A percentile compares a stretch with the other conserved stretches of the same genome.
phyloP scores from a whole-genome alignment of 345 rosid genomes.

The Lepidium sativum region DNA sequence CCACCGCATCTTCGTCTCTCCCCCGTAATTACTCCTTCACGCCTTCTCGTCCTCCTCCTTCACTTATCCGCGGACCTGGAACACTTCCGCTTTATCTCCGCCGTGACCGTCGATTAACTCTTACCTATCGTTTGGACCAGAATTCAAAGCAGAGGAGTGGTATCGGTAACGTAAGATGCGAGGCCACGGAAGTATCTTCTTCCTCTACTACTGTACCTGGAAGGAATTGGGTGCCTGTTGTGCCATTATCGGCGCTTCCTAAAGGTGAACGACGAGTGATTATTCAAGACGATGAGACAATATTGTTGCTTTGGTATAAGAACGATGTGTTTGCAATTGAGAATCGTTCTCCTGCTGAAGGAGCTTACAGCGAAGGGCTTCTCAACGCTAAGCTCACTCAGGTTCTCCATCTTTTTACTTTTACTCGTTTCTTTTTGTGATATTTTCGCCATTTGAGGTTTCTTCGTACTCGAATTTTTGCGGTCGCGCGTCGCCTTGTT shows the following conservation, averaged over 20 bases:
- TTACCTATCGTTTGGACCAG: conserved; percentile 19
- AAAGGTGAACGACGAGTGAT: neutral
- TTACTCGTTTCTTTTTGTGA: no score
- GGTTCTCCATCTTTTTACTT: conserved; percentile 15
- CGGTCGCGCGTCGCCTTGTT: no score
- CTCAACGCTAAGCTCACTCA: conserved; percentile 77
- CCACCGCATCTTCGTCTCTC: conserved; percentile 38
- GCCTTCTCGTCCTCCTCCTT: conserved; percentile 16
- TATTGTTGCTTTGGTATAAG: conserved; percentile 2
- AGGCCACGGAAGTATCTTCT: conserved; percentile 50
- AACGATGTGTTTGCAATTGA: conserved; percentile 59
- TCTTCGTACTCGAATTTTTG: no score
- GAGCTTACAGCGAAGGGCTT: conserved; percentile 72
- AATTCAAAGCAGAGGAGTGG: conserved; percentile 10
- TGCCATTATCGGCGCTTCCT: conserved; percentile 78
- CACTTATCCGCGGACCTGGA: conserved; percentile 2
- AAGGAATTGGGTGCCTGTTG: conserved; percentile 89
- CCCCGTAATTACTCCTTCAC: conserved; percentile 30
- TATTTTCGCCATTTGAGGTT: no score
- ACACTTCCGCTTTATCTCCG: neutral
- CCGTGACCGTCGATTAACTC: conserved; percentile 10
- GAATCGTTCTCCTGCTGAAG: conserved; percentile 82
- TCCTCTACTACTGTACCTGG: conserved; percentile 34
- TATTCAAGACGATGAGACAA: no score
- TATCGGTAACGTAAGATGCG: conserved; percentile 28